Evolutionary conservation across 2,329 filamentous ascomycete genomes (phyloP), one percentile per base, ranked within the genome.

Genomic region (Aspergillus pseudonomiae): DNA sequence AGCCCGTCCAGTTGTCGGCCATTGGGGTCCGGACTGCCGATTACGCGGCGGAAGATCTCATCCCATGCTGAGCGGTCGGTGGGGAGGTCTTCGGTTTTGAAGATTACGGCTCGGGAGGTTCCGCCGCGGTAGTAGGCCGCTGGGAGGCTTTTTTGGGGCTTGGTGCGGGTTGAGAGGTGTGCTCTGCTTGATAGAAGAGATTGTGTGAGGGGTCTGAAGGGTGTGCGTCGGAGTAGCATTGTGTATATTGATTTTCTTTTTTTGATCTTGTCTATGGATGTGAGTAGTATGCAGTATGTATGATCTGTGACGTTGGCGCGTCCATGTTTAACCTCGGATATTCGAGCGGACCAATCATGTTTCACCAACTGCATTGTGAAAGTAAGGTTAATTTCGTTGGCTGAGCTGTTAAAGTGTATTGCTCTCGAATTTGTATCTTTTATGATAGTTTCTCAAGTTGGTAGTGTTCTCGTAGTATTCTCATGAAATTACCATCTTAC

Each of bases 1-100:
- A 92, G 84, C 10, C 90, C 90, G 73, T 93, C 84, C 1, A 93
- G 86, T 75, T 93, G 91, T 0, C 91, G 84, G 0, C 87, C 89
- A 74, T 89, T 68, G 0, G 83, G 80, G 68, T 93, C 91, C 0
- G 88, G 88, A 4, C 86, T 87, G 36, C 89, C 89, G 75, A 92
- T 88, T 9, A 82, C 83, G 3, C 83, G 79, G 24, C 82, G 81
- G 64, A 91, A 87, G 21, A 91, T 85, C 0, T 79, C 70, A 4
- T 79, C 76, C 85, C 86, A 88, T 67, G 79, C 70, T 32, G 69
- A 65, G 34, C 74, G 77, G 55, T 84, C 71, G 0, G 59, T 16
- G 0, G 87, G 86, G 0, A 89, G 81, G 68, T 88, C 76, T n/a
- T 78, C 70, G 30, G 79, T 72, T 21, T 83, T 79, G 73, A 89